Evolutionary conservation across 257 asterid species (phyloP), one percentile per base, ranked within the genome.

Genomic region (Solanum ahanhuiri): DNA sequence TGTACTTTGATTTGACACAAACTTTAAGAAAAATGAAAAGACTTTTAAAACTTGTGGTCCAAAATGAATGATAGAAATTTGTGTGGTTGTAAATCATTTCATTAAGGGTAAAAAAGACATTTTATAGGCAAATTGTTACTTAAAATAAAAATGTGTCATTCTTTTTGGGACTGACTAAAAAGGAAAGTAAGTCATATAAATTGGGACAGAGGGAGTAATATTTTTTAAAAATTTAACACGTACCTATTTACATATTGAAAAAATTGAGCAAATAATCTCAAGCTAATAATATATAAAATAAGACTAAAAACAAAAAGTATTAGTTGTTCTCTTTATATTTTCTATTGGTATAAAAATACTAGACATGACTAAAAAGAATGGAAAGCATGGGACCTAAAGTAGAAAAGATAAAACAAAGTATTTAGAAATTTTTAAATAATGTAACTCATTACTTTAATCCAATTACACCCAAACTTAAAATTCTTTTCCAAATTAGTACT

Each of bases 181-280:
- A n/a, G n/a, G n/a, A n/a, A n/a, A n/a, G n/a, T n/a, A n/a, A n/a
- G n/a, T n/a, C n/a, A n/a, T n/a, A n/a, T n/a, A n/a, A n/a, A n/a
- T n/a, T n/a, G n/a, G n/a, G n/a, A n/a, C n/a, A n/a, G n/a, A n/a
- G n/a, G n/a, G n/a, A n/a, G n/a, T n/a, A 15, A 2, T 67, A 28
- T 5, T 67, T 66, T 5, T 12, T 0, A 28, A 4, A 64, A 4
- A 12, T 2, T 14, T 3, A 15, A 12, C 1, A 12, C 0, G 1
- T 12, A 28, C 3, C 2, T 7, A 28, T 25, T 3, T 0, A 25
- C 3, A 7, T 33, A 1, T 9, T 71, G 9, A 34, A 71, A 1
- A 9, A 12, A 9, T 2, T 10, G 0, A 34, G 7, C 25, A 34
- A 1, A 34, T 33, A 71, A 18, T 33, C 28, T 70, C 28, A 72